Conservation (phyloP, 2,329 filamentous ascomycete species). For the Fusarium dimerum region DNA sequence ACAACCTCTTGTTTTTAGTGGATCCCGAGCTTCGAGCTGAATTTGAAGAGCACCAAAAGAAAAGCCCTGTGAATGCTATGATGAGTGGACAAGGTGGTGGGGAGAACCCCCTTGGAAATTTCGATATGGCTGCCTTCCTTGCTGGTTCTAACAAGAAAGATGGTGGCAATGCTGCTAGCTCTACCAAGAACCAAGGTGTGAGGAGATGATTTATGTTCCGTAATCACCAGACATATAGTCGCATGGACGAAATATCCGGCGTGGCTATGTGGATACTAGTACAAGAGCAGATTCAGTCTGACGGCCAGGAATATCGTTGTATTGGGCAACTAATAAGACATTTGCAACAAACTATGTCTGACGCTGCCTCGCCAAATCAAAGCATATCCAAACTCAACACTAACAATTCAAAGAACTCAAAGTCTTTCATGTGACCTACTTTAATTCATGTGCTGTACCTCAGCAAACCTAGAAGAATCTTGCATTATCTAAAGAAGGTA, state of each 20-base stretch:
- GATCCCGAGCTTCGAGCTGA: conserved; percentile 94
- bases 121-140: conserved; percentile 65
- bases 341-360: too few species aligned
- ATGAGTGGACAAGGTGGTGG: conserved; percentile 40
- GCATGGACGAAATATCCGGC: background rate
- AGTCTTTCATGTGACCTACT: too few species aligned
- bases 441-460: too few species aligned
- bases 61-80: conserved; percentile 64
- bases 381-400: too few species aligned
- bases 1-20: conserved; percentile 58
- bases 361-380: too few species aligned
- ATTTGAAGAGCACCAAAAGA: conserved; percentile 86
- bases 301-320: too few species aligned
- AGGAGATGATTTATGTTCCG: conserved; percentile 30
- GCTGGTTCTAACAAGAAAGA: conserved; percentile 54
- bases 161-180: conserved; percentile 20
- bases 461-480: too few species aligned
- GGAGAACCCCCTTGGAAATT: conserved; percentile 52
- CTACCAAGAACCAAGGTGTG: conserved; percentile 44
- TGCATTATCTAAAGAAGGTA: too few species aligned
- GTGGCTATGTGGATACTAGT: background rate
- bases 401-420: too few species aligned
- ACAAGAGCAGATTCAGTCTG: too few species aligned
- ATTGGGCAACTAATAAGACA: too few species aligned
- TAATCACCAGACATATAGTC: background rate